Evolutionary conservation across 345 rosid genomes (phyloP).

Genomic region (Ricinus communis): DNA sequence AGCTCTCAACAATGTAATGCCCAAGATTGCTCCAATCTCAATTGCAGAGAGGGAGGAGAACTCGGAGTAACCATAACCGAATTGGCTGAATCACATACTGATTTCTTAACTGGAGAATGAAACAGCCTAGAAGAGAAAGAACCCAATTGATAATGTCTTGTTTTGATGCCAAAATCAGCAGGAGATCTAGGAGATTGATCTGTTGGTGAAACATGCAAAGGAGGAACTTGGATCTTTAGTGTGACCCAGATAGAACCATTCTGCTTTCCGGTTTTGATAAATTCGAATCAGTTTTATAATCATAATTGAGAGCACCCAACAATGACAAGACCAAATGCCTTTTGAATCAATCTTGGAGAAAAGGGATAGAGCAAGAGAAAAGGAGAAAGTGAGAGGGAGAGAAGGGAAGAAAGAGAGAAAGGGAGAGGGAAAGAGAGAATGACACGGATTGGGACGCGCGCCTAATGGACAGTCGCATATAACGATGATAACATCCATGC

Average conservation of each 20-base stretch:
- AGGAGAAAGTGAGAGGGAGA: no score
- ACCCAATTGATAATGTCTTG: constrained; percentile 46
- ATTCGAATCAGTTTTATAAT: constrained; percentile 26
- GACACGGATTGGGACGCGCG: no score
- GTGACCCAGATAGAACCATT: constrained; percentile 71
- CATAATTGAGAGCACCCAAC: constrained; percentile 58
- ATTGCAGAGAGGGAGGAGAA: constrained; percentile 53
- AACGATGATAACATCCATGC: no score
- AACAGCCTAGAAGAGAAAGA: constrained; percentile 32
- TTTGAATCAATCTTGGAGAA: constrained; percentile 51
- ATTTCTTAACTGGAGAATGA: constrained; percentile 35
- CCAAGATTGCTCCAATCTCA: constrained; percentile 83
- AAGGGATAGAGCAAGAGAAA: no score
- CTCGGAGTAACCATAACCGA: constrained; percentile 32
- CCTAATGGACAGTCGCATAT: no score
- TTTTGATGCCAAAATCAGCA: constrained; percentile 66
- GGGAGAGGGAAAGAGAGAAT: no score
- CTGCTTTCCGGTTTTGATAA: constrained; percentile 51
- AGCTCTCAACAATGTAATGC: constrained; percentile 74
- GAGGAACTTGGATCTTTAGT: constrained; percentile 76
- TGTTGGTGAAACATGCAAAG: constrained; percentile 35
- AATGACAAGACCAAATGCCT: constrained; percentile 68
- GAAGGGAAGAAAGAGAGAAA: no score
- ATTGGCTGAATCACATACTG: constrained; percentile 32
- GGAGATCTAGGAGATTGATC: constrained; percentile 52